Base-by-base conservation (phyloP, 2,329 filamentous ascomycete species). In the Talaromyces sp. region DNA sequence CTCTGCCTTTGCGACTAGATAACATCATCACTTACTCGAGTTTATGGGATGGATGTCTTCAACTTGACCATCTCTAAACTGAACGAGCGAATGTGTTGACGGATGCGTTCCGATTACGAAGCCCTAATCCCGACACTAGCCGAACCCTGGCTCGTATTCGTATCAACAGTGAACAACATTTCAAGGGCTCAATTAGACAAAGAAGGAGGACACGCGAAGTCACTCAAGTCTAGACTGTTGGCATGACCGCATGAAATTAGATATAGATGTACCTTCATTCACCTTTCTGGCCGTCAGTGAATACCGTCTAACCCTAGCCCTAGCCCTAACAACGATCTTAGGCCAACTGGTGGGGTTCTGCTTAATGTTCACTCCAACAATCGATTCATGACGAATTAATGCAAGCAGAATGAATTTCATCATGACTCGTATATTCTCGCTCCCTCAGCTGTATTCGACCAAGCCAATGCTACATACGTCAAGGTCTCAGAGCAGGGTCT, bases 21-120 rank as follows among this genome's bases (percentile, higher is more conserved):
- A n/a, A n/a, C n/a, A n/a, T n/a, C n/a, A n/a, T n/a, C n/a, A n/a
- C n/a, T n/a, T n/a, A n/a, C n/a, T n/a, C n/a, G n/a, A n/a, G 31
- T 34, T 34, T 2, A 79, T 60, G 73, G 75, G 0, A 63, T 72
- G 1, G 76, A 78, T 67, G 70, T 76, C 0, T 80, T 80, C 65
- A 76, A 71, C 31, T 67, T 67, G 10, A 51, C 65, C 15, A 27
- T 64, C 1, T 27, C 45, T 1, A 27, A 43, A 31, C n/a, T 65
- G 40, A 36, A 45, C 22, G 36, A 40, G 17, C 36, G 43, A 22
- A 22, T 45, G 43, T 45, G 7, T 51, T 27, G 47, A n/a, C 19
- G 17, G 17, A n/a, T 0, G 11, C 47, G 5, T 36, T 15, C 5
- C 11, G 34, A 36, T 36, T 36, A 22, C 13, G 43, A 22, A 47